Percentiles rank a stretch among this genome's conserved stretches.
These are phyloP conservation scores for Tillandsia leiboldiana DNA, from an alignment of 176 grass and related monocot species.

Conservation along the genomic window DNA sequence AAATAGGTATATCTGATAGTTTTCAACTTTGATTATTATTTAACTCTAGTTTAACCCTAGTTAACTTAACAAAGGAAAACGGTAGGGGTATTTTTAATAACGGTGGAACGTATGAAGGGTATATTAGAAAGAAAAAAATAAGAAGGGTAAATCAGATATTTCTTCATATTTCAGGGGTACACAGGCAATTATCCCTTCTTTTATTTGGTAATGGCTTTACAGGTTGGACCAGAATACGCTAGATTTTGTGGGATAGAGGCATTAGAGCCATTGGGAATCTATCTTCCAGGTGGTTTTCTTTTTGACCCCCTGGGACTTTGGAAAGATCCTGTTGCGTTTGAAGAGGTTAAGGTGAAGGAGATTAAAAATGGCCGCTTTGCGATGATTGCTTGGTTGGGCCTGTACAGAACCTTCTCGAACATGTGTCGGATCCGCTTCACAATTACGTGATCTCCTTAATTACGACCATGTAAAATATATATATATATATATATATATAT, in stretches of 20 bases:
- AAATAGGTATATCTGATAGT: no score
- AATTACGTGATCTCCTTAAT: constrained; percentile 32
- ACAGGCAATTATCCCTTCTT: no score
- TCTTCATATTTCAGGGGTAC: no score
- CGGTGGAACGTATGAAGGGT: no score
- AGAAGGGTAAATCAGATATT: no score
- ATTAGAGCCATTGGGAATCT: constrained; percentile 79
- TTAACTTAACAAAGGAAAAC: no score
- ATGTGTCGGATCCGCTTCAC: constrained; percentile 56
- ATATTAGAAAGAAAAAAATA: no score
- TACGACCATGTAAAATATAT: not conserved
- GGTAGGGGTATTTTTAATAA: no score
- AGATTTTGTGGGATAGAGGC: constrained; percentile 84
- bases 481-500: no score
- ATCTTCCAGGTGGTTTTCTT: constrained; percentile 66
- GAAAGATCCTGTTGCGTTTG: constrained; percentile 57
- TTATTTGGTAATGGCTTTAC: constrained; percentile 9
- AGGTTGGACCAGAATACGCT: constrained; percentile 92
- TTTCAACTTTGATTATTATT: no score
- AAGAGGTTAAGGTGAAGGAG: constrained; percentile 96
- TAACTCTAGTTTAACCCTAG: no score
- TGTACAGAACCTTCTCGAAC: constrained; percentile 77
- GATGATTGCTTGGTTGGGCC: constrained; percentile 79
- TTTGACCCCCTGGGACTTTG: constrained; percentile 77
- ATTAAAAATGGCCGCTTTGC: constrained; percentile 91